Base-by-base conservation (phyloP, 306 rosid genomes). In the Coriaria nepalensis region DNA sequence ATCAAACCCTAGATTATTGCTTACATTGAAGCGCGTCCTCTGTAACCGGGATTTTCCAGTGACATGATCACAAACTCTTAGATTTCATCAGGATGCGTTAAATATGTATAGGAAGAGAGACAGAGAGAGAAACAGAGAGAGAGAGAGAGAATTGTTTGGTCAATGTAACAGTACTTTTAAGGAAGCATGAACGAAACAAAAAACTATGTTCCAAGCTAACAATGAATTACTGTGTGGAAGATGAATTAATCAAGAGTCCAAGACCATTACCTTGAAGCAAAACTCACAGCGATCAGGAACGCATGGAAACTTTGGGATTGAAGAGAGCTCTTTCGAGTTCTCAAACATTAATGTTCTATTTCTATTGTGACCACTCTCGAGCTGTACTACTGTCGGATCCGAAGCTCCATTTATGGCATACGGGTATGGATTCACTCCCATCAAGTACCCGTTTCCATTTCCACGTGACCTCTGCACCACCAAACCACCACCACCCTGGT, bases 261-360 rank as follows among this genome's bases (percentile, higher is more conserved):
- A 53, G 40, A 6, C 4, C 10, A 12, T 6, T 37, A 88, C 97
- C 94, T 81, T 81, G 65, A 54, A 57, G 74, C 65, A 70, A 50
- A 47, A 5, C 60, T 70, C 87, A 57, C 75, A 65, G 45, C 15
- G 46, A 38, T 61, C 35, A 53, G 67, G 44, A 10, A 42, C 35
- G 66, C 55, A 45, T 42, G 50, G 66, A 10, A 57, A 40, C 46
- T 81, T 84, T 84, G 90, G 95, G 13, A 68, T 70, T 70, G 96
- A 83, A 87, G 94, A 71, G 94, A 80, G 93, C 76, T 83, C 94
- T 68, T 48, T 72, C 35, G 93, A 77, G 73, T 62, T 64, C 77
- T 77, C 92, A 35, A 50, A 20, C 29, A 20, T 1, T 20, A 20
- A 20, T 20, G 29, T 20, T 20, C 29, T 20, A 20, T 20, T 20